These are phyloP conservation scores for Aspergillus quadricinctus DNA, from an alignment of 2,329 filamentous ascomycete species.

Conservation along the genomic window DNA sequence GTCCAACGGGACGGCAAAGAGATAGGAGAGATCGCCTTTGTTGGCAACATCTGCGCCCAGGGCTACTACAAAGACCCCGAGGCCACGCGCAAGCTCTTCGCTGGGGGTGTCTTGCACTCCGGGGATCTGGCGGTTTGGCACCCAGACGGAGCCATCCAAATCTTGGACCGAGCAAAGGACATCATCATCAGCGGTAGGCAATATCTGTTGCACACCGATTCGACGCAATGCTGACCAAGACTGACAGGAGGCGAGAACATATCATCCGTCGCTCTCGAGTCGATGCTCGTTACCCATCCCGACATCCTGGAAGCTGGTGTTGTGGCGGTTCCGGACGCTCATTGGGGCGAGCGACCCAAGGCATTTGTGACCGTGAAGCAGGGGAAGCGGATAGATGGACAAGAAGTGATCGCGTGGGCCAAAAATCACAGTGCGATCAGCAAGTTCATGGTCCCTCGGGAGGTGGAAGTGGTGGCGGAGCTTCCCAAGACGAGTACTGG, in stretches of 20 bases:
- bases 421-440: slow-evolving; percentile 75
- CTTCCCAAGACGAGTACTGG: slow-evolving; percentile 96
- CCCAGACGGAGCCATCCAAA: slow-evolving; percentile 83
- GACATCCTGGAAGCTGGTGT: slow-evolving; percentile 88
- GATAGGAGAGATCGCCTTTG: slow-evolving; percentile 80
- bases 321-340: slow-evolving; percentile 77
- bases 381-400: slow-evolving; percentile 56
- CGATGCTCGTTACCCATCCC: slow-evolving; percentile 82
- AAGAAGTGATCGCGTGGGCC: slow-evolving; percentile 81
- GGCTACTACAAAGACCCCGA: slow-evolving; percentile 88
- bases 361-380: slow-evolving; percentile 80
- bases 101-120: slow-evolving; percentile 79
- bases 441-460: slow-evolving; percentile 77
- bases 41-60: slow-evolving; percentile 85
- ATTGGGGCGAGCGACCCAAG: slow-evolving; percentile 96
- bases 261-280: slow-evolving; percentile 85
- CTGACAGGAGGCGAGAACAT: slow-evolving; percentile 86
- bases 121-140: slow-evolving; percentile 94
- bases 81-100: slow-evolving; percentile 82
- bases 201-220: not conserved
- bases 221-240: slow-evolving; percentile 1
- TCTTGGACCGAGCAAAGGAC: slow-evolving; percentile 90
- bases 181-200: slow-evolving; percentile 87
- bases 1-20: slow-evolving; percentile 67
- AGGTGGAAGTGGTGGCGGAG: slow-evolving; percentile 75